Base-by-base conservation (phyloP, 2,329 filamentous ascomycete genomes). In the Fusarium sp. region DNA sequence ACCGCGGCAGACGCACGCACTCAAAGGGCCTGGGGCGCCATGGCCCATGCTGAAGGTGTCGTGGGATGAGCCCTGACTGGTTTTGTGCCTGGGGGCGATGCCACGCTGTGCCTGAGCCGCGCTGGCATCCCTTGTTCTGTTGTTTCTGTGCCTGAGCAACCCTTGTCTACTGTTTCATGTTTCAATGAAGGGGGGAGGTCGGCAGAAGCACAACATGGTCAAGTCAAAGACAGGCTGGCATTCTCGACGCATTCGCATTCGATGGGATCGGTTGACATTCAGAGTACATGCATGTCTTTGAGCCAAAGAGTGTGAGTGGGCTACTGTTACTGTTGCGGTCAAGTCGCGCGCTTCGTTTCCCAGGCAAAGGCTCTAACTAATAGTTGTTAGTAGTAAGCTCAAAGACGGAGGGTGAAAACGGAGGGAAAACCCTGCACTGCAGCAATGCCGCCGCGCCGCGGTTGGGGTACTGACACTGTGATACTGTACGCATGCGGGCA, bases 1-100 rank as follows among this genome's bases (percentile, higher is more conserved):
- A 66, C 35, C 31, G 55, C 57, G 47, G 58, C 57, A 64, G 56
- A 69, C 55, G 67, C 67, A 69, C 47, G 55, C 67, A 69, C 67
- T 69, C 67, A 66, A 68, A 47, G 23, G 23, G 23, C 23, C 23
- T 25, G 23, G 23, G 8, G 23, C 23, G 42, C 46, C 56, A 45
- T 44, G 14, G 33, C 48, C 35, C 53, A 42, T 32, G 50, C 39
- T 42, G 5, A 37, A 59, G 53, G 62, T 65, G 62, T 42, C 54
- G 35, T 15, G 56, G 17, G 23, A 15, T 53, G 50, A 48, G 19
- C 37, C 45, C 41, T 60, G 41, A 69, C 53, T 69, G 62, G 66
- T 43, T 39, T 47, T 54, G 53, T 67, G 52, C 59, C 59, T 64
- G 48, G 48, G 48, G 44, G 35, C 43, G 47, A 60, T 65, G 57